Evolutionary conservation across 306 rosid species (phyloP).

Genomic region (Cucurbita maxima): DNA sequence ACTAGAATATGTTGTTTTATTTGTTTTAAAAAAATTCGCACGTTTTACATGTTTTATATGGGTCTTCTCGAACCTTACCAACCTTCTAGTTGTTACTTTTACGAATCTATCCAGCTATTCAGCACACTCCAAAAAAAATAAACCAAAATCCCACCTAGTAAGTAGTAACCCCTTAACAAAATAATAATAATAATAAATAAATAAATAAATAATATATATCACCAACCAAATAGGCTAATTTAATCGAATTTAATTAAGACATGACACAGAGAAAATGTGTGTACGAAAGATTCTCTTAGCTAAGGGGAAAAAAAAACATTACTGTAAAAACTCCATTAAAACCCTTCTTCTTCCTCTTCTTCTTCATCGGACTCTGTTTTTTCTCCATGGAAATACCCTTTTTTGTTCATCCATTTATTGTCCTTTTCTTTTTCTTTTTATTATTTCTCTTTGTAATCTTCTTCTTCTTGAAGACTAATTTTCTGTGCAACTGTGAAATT

Average conservation of each 20-base stretch:
- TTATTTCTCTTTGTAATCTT: neutral
- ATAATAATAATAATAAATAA: no score
- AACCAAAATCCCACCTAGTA: no score
- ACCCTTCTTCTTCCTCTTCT: neutral
- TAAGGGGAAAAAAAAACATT: neutral
- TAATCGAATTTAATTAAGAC: neutral
- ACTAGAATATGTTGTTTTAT: no score
- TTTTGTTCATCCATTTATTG: neutral
- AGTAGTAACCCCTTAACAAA: no score
- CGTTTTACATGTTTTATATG: no score
- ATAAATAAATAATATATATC: neutral
- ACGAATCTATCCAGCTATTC: neutral
- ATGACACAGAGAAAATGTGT: neutral
- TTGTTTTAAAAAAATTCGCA: no score
- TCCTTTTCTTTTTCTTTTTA: neutral
- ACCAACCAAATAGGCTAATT: neutral
- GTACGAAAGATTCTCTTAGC: neutral
- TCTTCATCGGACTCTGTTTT: neutral
- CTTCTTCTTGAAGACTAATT: neutral
- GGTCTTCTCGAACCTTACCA: no score
- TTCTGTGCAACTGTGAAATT: constrained; percentile 42
- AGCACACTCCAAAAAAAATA: no score
- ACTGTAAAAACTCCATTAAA: neutral
- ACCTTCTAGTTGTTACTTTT: neutral
- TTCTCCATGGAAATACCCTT: constrained; percentile 4